phyloP scores from a whole-genome alignment of 257 asterid genomes.

The Lavandula angustifolia region DNA sequence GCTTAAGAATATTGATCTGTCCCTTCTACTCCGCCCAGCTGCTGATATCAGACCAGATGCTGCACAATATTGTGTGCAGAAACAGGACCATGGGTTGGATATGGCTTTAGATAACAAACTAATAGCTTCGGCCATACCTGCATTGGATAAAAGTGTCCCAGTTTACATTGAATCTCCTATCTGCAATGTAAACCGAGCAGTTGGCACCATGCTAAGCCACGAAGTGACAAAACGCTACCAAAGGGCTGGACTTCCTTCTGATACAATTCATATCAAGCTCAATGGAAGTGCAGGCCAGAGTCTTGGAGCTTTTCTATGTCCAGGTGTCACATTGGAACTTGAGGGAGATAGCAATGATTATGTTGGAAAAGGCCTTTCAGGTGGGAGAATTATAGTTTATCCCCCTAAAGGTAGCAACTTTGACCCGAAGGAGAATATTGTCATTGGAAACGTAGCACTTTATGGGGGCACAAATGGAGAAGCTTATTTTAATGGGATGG shows the following conservation, averaged over 20 bases:
- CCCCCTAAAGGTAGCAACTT: conserved; percentile 91
- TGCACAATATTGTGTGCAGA: conserved; percentile 92
- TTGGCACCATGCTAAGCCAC: conserved; percentile 97
- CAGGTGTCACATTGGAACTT: conserved; percentile 92
- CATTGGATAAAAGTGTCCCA: conserved; percentile 78
- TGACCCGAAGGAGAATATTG: conserved; percentile 93
- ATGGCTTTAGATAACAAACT: conserved; percentile 91
- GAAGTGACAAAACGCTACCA: conserved; percentile 84
- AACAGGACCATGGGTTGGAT: conserved; percentile 95
- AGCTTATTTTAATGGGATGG: conserved; percentile 99
- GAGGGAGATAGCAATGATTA: conserved; percentile 99
- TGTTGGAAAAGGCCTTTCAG: conserved; percentile 97
- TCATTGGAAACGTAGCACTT: conserved; percentile 96
- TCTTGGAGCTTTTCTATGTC: conserved; percentile 96
- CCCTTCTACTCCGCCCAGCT: conserved; percentile 90
- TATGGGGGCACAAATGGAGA: conserved; percentile 95
- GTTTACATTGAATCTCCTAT: conserved; percentile 84
- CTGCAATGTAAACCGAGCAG: conserved; percentile 91
- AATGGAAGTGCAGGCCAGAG: conserved; percentile 99
- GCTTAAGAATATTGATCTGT: conserved; percentile 82
- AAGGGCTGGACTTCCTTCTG: conserved; percentile 76
- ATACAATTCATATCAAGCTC: conserved; percentile 86
- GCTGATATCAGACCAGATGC: conserved; percentile 98
- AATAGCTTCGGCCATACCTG: conserved; percentile 64
- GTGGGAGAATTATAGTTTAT: conserved; percentile 86